A percentile compares a stretch with the other conserved stretches of the same genome.
Evolutionary conservation across 2,329 filamentous ascomycete species (phyloP).

Genomic region (Neopestalotiopsis clavispora): DNA sequence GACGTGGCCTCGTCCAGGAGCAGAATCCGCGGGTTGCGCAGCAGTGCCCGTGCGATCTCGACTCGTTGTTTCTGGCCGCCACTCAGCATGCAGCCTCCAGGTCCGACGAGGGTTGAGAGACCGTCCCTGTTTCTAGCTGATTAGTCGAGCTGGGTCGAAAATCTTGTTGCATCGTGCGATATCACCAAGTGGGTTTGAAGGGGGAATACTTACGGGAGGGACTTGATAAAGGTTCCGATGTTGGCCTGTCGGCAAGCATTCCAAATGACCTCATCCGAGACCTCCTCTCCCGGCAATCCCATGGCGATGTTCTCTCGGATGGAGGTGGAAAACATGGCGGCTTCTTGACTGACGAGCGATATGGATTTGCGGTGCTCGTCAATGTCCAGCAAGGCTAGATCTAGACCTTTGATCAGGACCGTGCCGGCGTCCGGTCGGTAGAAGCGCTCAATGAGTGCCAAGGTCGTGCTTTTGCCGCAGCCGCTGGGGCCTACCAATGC

Average conservation of each 20-base stretch:
- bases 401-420: constrained; percentile 64
- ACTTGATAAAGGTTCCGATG: constrained; percentile 69
- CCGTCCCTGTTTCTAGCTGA: neutral
- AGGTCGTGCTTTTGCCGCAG: constrained; percentile 71
- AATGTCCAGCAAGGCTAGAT: constrained; percentile 61
- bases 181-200: too few species aligned
- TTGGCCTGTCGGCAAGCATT: constrained; percentile 62
- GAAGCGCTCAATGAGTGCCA: constrained; percentile 67
- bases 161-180: too few species aligned
- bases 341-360: constrained; percentile 74
- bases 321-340: constrained; percentile 66
- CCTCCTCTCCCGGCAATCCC: constrained; percentile 57
- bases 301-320: constrained; percentile 67
- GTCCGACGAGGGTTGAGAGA: constrained; percentile 7
- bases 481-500: constrained; percentile 70
- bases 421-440: constrained; percentile 67
- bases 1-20: constrained; percentile 16
- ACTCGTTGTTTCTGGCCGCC: constrained; percentile 16
- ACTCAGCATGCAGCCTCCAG: neutral
- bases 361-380: constrained; percentile 64
- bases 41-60: constrained; percentile 8
- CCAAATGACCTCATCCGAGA: constrained; percentile 54
- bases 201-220: constrained; percentile 12
- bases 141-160: too few species aligned
- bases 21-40: constrained; percentile 7